Conservation (phyloP, 495 filamentous ascomycete genomes). For the Penicillium atrosanguineum region DNA sequence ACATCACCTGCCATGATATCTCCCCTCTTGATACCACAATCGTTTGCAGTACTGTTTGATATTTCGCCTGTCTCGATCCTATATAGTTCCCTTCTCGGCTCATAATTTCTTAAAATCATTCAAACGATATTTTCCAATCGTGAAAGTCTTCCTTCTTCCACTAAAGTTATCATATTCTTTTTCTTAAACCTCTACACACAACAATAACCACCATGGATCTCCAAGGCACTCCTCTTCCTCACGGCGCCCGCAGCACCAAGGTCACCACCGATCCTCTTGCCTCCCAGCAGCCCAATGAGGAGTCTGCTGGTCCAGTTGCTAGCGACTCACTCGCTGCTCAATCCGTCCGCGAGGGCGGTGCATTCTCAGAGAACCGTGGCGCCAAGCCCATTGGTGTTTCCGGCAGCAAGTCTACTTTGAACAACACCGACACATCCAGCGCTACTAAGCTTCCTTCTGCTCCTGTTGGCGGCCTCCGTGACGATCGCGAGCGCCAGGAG, state of each 20-base stretch:
- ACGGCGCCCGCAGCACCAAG: slow-evolving; percentile 41
- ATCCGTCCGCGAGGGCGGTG: slow-evolving; percentile 50
- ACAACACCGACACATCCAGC: slow-evolving; percentile 54
- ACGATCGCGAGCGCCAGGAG: slow-evolving; percentile 42
- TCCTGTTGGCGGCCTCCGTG: slow-evolving; percentile 44
- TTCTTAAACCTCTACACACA: slow-evolving; percentile 2
- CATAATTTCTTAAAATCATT: not conserved
- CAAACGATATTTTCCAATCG: slow-evolving; percentile 1
- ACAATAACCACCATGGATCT: slow-evolving; percentile 41
- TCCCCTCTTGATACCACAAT: slow-evolving; percentile 2
- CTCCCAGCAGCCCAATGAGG: slow-evolving; percentile 40
- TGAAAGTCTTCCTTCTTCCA: not conserved
- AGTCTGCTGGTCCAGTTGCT: slow-evolving; percentile 55
- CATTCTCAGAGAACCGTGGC: slow-evolving; percentile 51
- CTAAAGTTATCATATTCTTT: too few species aligned
- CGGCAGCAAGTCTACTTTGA: slow-evolving; percentile 49
- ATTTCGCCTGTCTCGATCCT: slow-evolving; percentile 6
- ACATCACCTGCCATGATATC: slow-evolving; percentile 28
- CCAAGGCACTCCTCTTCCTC: slow-evolving; percentile 45
- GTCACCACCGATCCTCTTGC: slow-evolving; percentile 50
- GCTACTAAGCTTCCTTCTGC: slow-evolving; percentile 52
- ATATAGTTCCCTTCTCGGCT: slow-evolving; percentile 23
- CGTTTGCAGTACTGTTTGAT: not conserved
- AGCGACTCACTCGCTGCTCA: slow-evolving; percentile 67
- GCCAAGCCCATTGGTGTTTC: slow-evolving; percentile 48